A percentile compares a stretch with the other conserved stretches of the same genome.
Conservation (phyloP, 2,329 filamentous ascomycete species). For the Neurospora crassa region DNA sequence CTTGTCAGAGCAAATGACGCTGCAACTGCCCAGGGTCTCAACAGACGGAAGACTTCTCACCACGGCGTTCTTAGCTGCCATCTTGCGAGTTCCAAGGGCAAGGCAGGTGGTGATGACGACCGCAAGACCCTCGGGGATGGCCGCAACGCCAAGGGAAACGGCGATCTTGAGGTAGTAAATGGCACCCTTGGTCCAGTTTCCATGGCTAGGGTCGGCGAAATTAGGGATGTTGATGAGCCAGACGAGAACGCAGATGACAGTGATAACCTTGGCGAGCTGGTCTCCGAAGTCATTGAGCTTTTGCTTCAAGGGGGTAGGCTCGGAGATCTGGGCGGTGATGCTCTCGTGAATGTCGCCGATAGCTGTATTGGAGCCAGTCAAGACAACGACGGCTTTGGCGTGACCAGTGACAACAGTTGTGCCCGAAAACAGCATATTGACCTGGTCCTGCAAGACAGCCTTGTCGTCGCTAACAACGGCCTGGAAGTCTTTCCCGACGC, state of each 20-base stretch:
- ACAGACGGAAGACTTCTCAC: slow-evolving; percentile 94
- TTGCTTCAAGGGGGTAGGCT: slow-evolving; percentile 94
- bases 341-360: slow-evolving; percentile 99
- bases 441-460: slow-evolving; percentile 93
- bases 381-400: slow-evolving; percentile 79
- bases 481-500: slow-evolving; percentile 72
- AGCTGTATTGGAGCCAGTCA: slow-evolving; percentile 83
- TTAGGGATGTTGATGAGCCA: slow-evolving; percentile 98
- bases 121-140: slow-evolving; percentile 93
- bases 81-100: slow-evolving; percentile 91
- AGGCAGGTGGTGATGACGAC: slow-evolving; percentile 99
- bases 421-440: slow-evolving; percentile 97
- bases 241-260: slow-evolving; percentile 88
- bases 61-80: slow-evolving; percentile 97
- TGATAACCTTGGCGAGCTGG: slow-evolving; percentile 93
- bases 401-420: slow-evolving; percentile 94
- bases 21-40: slow-evolving; percentile 96
- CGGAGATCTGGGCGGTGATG: slow-evolving; percentile 95
- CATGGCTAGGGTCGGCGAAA: slow-evolving; percentile 90
- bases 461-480: slow-evolving; percentile 62
- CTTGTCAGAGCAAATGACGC: slow-evolving; percentile 98
- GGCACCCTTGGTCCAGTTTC: slow-evolving; percentile 89
- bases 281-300: slow-evolving; percentile 99
- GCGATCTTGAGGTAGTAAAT: slow-evolving; percentile 99
- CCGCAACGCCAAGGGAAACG: slow-evolving; percentile 93